Evolutionary conservation across 2,329 filamentous ascomycete genomes (phyloP), one percentile per base, ranked within the genome.

Genomic region (Ceratocystiopsis brevicomis): DNA sequence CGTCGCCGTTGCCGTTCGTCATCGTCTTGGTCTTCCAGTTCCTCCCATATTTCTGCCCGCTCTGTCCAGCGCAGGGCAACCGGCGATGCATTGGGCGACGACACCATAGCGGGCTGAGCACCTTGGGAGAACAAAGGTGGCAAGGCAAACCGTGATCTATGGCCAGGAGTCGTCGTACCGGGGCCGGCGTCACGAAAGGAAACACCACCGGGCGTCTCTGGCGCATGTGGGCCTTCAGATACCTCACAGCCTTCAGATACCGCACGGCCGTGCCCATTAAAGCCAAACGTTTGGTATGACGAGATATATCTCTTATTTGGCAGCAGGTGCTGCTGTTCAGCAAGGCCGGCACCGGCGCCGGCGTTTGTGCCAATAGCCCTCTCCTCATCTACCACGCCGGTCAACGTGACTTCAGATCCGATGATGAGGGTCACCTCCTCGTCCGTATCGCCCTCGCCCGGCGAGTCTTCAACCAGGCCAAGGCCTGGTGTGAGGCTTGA

Each of bases 31-130:
- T 93, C 86, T 54, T 90, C 79, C 14, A 94, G 67, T 56, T 92
- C 85, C 44, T 77, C 81, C 86, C 85, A 93, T 32, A 93, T 90
- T 52, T 90, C 82, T 34, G 76, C 76, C 1, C 74, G 73, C 55
- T 90, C 81, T 45, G 73, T 64, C 66, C 72, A 73, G 43, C 74
- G 56, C 14, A 30, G 2, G 8, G 25, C 25, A 2, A 30, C 25
- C 25, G 25, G 25, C 25, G 25, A 30, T 9, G 25, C 25, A 30
- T 30, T 30, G 10, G 25, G 25, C 10, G 25, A 30, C 8, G 25
- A 30, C 25, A 30, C 8, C 25, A 30, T 30, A 30, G 25, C 5
- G 25, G 25, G 25, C 25, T 30, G 25, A 2, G 25, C 25, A 30
- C 25, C 25, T 30, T 30, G 6, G 8, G 25, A 30, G 10, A 30